These are phyloP conservation scores for Chaetomium globosum DNA, from an alignment of 2,329 filamentous ascomycete genomes.

Conservation along the genomic window DNA sequence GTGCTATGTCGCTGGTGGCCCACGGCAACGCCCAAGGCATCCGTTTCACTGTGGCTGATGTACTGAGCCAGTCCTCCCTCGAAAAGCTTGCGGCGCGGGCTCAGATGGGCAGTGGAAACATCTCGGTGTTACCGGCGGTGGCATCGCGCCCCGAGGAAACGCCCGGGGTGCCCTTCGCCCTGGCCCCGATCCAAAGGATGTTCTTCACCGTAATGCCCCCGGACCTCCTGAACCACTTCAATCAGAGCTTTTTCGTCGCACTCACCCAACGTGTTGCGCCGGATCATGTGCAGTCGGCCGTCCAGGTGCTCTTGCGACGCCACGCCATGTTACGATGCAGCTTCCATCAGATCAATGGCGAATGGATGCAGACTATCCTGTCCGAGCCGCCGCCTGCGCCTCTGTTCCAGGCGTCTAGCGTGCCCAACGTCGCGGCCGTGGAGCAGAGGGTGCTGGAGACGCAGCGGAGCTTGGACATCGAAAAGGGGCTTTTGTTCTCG, in stretches of 20 bases:
- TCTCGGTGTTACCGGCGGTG: conserved; percentile 3
- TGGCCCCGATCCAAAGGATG: conserved; percentile 6
- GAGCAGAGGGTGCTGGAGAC: conserved; percentile 4
- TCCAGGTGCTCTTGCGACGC: conserved; percentile 4
- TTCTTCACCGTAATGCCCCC: conserved; percentile 2
- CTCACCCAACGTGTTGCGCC: conserved; percentile 7
- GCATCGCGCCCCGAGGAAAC: conserved; percentile 7
- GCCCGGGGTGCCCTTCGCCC: conserved; percentile 7
- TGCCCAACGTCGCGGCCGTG: conserved; percentile 3
- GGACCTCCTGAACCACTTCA: conserved; percentile 6
- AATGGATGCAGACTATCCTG: conserved; percentile 5
- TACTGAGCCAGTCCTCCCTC: conserved; percentile 4
- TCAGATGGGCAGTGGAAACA: neutral
- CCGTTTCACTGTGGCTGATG: neutral
- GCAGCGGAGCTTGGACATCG: conserved; percentile 7
- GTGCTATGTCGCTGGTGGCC: neutral
- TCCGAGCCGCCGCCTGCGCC: conserved; percentile 2
- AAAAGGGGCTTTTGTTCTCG: conserved; percentile 3
- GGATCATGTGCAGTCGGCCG: neutral
- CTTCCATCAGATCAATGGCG: conserved; percentile 2
- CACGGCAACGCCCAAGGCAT: neutral
- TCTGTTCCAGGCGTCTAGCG: conserved; percentile 2
- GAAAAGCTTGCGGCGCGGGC: conserved; percentile 2
- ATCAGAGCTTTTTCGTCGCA: conserved; percentile 6
- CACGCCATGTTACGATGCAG: conserved; percentile 6